phyloP scores from a whole-genome alignment of 1,139 yeast genomes.

The Hemisphaericaspora xylofermentans region DNA sequence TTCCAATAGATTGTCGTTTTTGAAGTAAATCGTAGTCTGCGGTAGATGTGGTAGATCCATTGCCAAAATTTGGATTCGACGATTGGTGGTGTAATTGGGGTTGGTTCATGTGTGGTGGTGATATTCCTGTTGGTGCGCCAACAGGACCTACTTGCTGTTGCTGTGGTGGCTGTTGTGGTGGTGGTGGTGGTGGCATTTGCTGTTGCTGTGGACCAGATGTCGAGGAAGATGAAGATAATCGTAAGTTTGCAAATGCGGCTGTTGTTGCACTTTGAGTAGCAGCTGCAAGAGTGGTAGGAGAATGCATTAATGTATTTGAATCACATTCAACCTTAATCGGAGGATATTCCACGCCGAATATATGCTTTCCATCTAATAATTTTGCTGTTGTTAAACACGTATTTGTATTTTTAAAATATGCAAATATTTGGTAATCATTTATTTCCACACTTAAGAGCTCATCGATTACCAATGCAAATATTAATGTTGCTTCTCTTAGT shows the following conservation, averaged over 20 bases:
- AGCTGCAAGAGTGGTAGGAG: slow-evolving; percentile 16
- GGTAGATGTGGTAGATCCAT: slow-evolving; percentile 1
- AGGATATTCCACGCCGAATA: slow-evolving; percentile 60
- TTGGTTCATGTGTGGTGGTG: slow-evolving; percentile 15
- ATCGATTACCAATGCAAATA: slow-evolving; percentile 80
- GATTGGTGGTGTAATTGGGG: slow-evolving; percentile 14
- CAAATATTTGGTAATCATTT: slow-evolving; percentile 47
- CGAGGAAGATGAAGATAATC: slow-evolving; percentile 12
- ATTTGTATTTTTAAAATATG: slow-evolving; percentile 61
- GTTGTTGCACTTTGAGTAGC: slow-evolving; percentile 8
- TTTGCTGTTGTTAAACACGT: slow-evolving; percentile 74
- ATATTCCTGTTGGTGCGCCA: slow-evolving; percentile 15
- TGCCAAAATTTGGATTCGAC: slow-evolving; percentile 12
- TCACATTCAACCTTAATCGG: slow-evolving; percentile 56
- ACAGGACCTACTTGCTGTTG: slow-evolving; percentile 6
- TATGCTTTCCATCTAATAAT: slow-evolving; percentile 60
- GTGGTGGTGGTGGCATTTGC: not conserved
- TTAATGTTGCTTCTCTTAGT: slow-evolving; percentile 69
- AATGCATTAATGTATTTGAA: slow-evolving; percentile 20
- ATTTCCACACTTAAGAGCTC: slow-evolving; percentile 62
- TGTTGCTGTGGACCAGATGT: slow-evolving; percentile 2
- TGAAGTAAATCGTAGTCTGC: slow-evolving; percentile 13
- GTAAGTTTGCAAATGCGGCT: slow-evolving; percentile 23
- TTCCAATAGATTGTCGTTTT: slow-evolving; percentile 55
- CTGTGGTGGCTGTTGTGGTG: slow-evolving; percentile 13